These are phyloP conservation scores for Graphilbum fragrans DNA, from an alignment of 2,329 filamentous ascomycete genomes.

Conservation along the genomic window DNA sequence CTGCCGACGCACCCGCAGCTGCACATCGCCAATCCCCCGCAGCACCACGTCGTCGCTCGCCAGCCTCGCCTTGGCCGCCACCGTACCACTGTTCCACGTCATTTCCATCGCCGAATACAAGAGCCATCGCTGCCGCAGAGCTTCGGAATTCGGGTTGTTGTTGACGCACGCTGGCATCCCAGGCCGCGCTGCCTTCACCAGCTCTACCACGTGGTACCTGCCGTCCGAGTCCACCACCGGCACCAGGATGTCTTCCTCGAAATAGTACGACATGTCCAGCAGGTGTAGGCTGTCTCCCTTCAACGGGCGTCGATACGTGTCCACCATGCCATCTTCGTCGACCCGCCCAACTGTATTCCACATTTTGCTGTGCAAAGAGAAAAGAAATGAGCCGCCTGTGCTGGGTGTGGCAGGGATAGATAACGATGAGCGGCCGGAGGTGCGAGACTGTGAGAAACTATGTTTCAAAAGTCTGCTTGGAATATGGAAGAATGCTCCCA, in stretches of 20 bases:
- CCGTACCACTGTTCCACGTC: slow-evolving; percentile 1
- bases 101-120: slow-evolving; percentile 8
- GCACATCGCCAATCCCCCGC: slow-evolving; percentile 7
- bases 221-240: neutral
- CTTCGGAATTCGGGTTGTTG: neutral
- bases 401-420: no score
- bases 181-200: neutral
- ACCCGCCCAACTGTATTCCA: no score
- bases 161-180: no score
- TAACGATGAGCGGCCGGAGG: no score
- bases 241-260: neutral
- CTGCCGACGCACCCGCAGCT: slow-evolving; percentile 2
- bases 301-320: no score
- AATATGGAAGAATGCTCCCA: no score
- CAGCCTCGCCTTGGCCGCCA: slow-evolving; percentile 3
- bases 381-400: no score
- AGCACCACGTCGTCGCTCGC: slow-evolving; percentile 6
- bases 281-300: neutral
- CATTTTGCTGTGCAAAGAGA: no score
- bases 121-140: slow-evolving; percentile 1
- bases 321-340: no score
- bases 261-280: neutral
- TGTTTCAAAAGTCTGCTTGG: no score
- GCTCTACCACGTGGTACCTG: neutral
- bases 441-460: no score